Base-by-base conservation (phyloP, 78 protist species). In the Emiliania huxleyi region DNA sequence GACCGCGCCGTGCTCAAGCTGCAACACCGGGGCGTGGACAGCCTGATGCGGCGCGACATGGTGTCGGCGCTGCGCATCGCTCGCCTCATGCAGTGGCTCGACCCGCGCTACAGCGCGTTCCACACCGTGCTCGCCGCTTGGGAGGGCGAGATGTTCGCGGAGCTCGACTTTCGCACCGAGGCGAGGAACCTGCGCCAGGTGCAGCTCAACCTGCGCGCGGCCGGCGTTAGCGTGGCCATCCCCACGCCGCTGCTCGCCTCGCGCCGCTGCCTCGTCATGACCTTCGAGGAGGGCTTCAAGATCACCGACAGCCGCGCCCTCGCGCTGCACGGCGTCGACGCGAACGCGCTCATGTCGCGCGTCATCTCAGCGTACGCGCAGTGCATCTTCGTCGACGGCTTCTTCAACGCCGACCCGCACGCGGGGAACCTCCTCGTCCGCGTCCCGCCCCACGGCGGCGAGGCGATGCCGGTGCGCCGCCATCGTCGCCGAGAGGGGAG, bases 281-380 rank as follows among this genome's bases (percentile, higher is more conserved):
- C n/a, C 18, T 77, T 8, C 87, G 87, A 37, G 29, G 48, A 40
- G 21, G 87, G 87, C 49, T 77, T 77, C 87, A 77, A 77, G 87
- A 0, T 77, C 23, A 42, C 87, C 18, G 87, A 77, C n/a, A 29
- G 0, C 33, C 40, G 6, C 5, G 29, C 0, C 33, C 4, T 77
- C 48, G 43, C 35, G n/a, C 4, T 42, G 44, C 46, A 77, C 12
- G 87, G 48, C 46, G 87, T 77, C 48, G 87, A 77, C 49, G 1
- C 23, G n/a, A 29, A 37, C 48, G 87, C 87, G 35, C 46, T 77
- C 23, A 42, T 77, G 49, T 5, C 29, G 18, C 44, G 87, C 37
- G 12, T 77, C 37, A 25, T 40, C 19, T 37, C 5, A 15, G 37
- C 37, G 15, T 69, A 69, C 77, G 77, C 77, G 77, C 22, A 23